These are phyloP conservation scores for Taiwanofungus camphoratus DNA, from an alignment of 1,284 basidiomycete species.

Conservation along the genomic window DNA sequence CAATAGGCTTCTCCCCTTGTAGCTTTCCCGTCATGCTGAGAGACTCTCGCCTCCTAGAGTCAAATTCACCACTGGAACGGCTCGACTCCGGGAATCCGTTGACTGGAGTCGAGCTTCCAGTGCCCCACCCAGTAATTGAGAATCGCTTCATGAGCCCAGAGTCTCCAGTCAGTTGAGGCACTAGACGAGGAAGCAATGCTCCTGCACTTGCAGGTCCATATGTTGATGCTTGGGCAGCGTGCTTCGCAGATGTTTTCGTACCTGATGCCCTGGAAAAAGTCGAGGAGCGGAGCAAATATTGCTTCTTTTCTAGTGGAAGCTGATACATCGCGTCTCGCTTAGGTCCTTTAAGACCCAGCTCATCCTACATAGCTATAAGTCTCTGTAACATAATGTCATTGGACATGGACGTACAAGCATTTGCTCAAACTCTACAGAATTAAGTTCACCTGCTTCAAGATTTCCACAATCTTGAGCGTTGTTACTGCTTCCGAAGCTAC, in stretches of 20 bases:
- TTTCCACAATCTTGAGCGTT: conserved; percentile 10
- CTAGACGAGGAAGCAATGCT: conserved; percentile 49
- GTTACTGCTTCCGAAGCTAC: conserved; percentile 15
- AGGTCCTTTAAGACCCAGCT: conserved; percentile 69
- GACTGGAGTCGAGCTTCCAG: conserved; percentile 29
- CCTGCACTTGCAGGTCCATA: conserved; percentile 57
- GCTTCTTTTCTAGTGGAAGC: conserved; percentile 62
- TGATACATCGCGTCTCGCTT: conserved; percentile 63
- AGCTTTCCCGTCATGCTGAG: conserved; percentile 15
- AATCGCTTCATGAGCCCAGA: conserved; percentile 66
- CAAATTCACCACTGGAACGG: conserved; percentile 36
- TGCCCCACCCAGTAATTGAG: conserved; percentile 64
- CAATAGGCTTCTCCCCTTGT: conserved; percentile 24
- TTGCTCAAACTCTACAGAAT: conserved; percentile 46
- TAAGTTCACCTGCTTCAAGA: conserved; percentile 34
- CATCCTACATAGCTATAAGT: conserved; percentile 39
- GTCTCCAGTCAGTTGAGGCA: conserved; percentile 67
- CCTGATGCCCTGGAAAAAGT: conserved; percentile 30
- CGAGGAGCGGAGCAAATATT: conserved; percentile 49
- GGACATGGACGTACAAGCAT: conserved; percentile 52
- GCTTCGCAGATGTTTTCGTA: conserved; percentile 22
- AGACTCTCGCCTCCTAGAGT: conserved; percentile 19
- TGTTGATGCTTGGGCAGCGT: conserved; percentile 35
- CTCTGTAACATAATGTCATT: conserved; percentile 2
- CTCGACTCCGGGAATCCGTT: conserved; percentile 28